These are phyloP conservation scores for Perkinsus marinus DNA, from an alignment of 169 alveolate genomes.

Conservation along the genomic window DNA sequence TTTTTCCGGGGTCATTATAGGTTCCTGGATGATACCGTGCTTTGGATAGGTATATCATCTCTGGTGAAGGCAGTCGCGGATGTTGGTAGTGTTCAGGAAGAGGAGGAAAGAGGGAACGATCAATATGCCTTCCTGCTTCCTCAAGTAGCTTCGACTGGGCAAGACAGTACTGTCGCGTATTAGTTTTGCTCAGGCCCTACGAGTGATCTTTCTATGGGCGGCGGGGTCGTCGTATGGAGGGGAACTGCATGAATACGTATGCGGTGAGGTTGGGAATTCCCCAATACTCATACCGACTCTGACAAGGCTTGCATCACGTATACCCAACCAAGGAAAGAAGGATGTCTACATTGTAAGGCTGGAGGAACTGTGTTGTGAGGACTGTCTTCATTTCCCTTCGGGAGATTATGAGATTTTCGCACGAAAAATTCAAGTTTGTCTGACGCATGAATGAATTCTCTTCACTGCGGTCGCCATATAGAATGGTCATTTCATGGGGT, in stretches of 20 bases:
- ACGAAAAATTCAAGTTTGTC: no score
- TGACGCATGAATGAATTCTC: no score
- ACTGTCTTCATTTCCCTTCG: no score
- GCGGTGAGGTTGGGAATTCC: neutral
- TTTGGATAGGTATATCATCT: neutral
- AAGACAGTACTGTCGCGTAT: no score
- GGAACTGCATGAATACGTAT: neutral
- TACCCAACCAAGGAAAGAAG: neutral
- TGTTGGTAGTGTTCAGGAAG: neutral
- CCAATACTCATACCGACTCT: neutral
- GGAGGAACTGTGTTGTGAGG: no score
- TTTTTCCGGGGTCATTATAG: no score
- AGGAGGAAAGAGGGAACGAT: no score
- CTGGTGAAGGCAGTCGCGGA: neutral
- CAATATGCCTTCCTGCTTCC: neutral
- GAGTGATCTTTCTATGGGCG: neutral
- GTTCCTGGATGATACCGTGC: neutral
- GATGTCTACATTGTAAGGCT: neutral
- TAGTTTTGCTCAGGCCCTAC: neutral
- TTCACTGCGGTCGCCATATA: no score
- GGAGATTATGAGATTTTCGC: no score
- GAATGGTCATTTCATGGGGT: no score
- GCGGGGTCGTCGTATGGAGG: neutral
- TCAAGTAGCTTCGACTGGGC: neutral
- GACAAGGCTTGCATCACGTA: neutral